These are phyloP conservation scores for Lasiodiplodia sp. DNA, from an alignment of 2,329 filamentous ascomycete genomes.

Conservation along the genomic window DNA sequence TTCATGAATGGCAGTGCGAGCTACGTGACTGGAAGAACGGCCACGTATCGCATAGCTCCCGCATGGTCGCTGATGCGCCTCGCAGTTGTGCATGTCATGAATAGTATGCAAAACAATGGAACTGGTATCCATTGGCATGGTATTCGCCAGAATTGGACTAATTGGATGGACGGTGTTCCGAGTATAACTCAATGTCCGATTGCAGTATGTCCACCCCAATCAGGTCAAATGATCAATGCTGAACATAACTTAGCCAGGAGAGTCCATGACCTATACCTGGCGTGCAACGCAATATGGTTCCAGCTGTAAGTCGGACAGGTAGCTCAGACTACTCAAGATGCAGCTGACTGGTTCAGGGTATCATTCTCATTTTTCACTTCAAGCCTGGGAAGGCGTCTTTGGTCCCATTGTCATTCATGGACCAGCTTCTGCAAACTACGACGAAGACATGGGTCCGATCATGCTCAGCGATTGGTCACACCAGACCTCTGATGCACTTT, in stretches of 20 bases:
- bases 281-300: conserved; percentile 61
- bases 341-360: conserved; percentile 56
- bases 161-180: conserved; percentile 74
- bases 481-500: conserved; percentile 6
- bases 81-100: conserved; percentile 63
- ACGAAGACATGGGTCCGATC: conserved; percentile 62
- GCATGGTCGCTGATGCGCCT: not conserved
- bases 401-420: conserved; percentile 50
- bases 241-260: conserved; percentile 35
- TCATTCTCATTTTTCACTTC: conserved; percentile 67
- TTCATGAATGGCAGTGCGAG: not conserved
- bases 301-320: conserved; percentile 35
- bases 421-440: conserved; percentile 52
- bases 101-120: conserved; percentile 66
- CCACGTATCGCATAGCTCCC: not conserved
- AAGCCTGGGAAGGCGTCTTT: conserved; percentile 44
- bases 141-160: conserved; percentile 71
- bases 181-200: conserved; percentile 74
- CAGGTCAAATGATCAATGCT: not conserved
- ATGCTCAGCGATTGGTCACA: conserved; percentile 72
- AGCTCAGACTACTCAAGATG: too few species aligned
- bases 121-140: conserved; percentile 75
- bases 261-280: conserved; percentile 52
- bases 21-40: too few species aligned
- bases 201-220: conserved; percentile 36